phyloP scores from a whole-genome alignment of 2,329 filamentous ascomycete species.

The Monosporascus cannonballus region DNA sequence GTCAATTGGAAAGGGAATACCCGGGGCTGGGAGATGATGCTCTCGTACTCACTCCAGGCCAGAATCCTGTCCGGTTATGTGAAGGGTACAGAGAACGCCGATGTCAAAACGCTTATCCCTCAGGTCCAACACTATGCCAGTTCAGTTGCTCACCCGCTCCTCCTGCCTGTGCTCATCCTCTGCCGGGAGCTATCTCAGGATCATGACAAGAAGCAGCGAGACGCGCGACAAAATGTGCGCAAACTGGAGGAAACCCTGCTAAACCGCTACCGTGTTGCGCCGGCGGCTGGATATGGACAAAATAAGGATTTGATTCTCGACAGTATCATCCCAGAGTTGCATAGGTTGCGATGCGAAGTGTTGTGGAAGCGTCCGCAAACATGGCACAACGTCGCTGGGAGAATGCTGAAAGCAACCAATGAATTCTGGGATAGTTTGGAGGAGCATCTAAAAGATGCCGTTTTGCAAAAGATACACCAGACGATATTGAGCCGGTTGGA shows the following conservation, averaged over 20 bases:
- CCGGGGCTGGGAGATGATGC: conserved; percentile 28
- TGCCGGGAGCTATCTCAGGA: conserved; percentile 17
- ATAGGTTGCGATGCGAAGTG: conserved; percentile 24
- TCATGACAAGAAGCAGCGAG: conserved; percentile 24
- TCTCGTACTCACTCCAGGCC: conserved; percentile 23
- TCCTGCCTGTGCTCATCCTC: conserved; percentile 26
- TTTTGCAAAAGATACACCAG: conserved; percentile 18
- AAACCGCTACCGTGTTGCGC: conserved; percentile 20
- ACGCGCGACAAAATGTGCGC: conserved; percentile 21
- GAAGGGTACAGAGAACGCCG: conserved; percentile 22
- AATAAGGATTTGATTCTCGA: conserved; percentile 21
- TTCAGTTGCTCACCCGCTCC: conserved; percentile 24
- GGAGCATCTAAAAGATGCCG: not conserved
- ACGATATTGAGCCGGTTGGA: conserved; percentile 23
- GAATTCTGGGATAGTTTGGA: conserved; percentile 9
- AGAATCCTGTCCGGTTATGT: conserved; percentile 26
- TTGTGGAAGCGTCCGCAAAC: conserved; percentile 28
- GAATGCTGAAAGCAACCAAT: conserved; percentile 14
- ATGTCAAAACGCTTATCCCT: conserved; percentile 17
- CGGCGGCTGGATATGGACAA: conserved; percentile 10
- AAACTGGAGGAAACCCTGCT: conserved; percentile 22
- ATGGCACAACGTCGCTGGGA: conserved; percentile 20
- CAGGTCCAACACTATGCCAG: conserved; percentile 20
- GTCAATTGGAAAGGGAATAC: conserved; percentile 23
- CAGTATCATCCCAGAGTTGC: conserved; percentile 22